These are phyloP conservation scores for Wallacemonas sp. DNA, from an alignment of 208 protist species.

Conservation along the genomic window DNA sequence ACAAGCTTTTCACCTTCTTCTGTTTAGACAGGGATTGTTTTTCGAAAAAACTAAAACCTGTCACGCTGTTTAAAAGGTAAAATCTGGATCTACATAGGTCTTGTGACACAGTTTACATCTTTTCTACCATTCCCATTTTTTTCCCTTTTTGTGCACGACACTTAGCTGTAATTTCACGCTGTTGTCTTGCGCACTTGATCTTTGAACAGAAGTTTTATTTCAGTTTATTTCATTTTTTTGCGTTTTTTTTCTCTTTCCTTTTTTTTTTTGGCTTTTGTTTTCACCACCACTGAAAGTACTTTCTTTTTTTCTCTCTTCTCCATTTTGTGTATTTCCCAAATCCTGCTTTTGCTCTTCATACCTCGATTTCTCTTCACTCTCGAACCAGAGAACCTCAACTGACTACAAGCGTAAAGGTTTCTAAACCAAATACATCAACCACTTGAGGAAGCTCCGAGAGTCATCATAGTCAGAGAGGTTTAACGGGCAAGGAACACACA, in stretches of 20 bases:
- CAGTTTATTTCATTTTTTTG: no score
- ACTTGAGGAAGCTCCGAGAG: background rate
- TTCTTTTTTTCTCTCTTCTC: slow-evolving; percentile 24
- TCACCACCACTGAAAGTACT: no score
- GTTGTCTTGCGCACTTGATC: no score
- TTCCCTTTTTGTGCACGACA: no score
- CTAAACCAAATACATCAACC: background rate
- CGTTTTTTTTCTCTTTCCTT: slow-evolving; percentile 12
- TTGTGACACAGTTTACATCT: no score
- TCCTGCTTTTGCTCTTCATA: slow-evolving; percentile 16
- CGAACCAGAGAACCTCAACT: slow-evolving; percentile 2
- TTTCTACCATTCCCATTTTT: no score
- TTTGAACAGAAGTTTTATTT: no score
- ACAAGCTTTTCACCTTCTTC: slow-evolving; percentile 6
- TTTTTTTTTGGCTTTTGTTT: slow-evolving; percentile 22
- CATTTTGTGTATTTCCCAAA: slow-evolving; percentile 11
- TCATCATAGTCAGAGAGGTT: background rate
- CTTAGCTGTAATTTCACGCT: no score
- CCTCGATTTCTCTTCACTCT: slow-evolving; percentile 12
- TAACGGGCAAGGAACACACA: background rate
- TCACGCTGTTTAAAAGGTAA: no score
- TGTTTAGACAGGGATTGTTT: background rate
- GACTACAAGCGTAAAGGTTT: background rate
- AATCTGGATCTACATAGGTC: no score
- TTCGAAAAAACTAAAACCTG: background rate